A percentile compares a stretch with the other conserved stretches of the same genome.
phyloP scores from a whole-genome alignment of 2,329 filamentous ascomycete genomes.

The Helminthosporium solani region DNA sequence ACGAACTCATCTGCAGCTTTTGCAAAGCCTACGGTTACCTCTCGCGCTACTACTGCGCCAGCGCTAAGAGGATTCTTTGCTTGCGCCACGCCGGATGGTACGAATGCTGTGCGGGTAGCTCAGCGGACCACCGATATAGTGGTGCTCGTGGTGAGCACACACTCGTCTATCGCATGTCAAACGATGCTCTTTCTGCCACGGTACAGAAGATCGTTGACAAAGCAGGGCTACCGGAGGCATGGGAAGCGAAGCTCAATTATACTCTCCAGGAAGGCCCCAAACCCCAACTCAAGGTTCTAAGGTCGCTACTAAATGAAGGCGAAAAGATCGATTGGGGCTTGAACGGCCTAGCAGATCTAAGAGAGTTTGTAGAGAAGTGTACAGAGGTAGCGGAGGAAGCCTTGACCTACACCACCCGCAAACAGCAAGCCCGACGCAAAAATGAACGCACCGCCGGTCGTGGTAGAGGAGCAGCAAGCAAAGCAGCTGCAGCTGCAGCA shows the following conservation, averaged over 20 bases:
- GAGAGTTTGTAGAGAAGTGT: conserved; percentile 90
- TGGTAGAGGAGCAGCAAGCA: conserved; percentile 64
- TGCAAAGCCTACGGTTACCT: conserved; percentile 93
- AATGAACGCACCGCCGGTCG: conserved; percentile 86
- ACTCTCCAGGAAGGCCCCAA: conserved; percentile 79
- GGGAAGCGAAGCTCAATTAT: conserved; percentile 87
- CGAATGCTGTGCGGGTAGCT: conserved; percentile 70
- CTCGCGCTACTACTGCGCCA: conserved; percentile 83
- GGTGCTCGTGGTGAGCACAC: conserved; percentile 60
- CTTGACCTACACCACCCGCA: conserved; percentile 91
- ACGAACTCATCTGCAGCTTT: conserved; percentile 86
- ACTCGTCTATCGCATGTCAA: conserved; percentile 74
- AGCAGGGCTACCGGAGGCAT: conserved; percentile 78
- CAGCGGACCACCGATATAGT: conserved; percentile 66
- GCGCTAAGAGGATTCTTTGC: conserved; percentile 79
- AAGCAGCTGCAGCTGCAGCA: conserved; percentile 51
- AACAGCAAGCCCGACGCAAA: conserved; percentile 95
- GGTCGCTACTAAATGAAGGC: conserved; percentile 83
- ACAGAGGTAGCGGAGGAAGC: conserved; percentile 98
- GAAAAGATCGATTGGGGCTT: conserved; percentile 94
- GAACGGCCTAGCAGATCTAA: conserved; percentile 76
- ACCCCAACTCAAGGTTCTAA: conserved; percentile 82
- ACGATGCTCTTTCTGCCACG: conserved; percentile 65
- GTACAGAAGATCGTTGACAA: conserved; percentile 82
- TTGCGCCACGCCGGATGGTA: conserved; percentile 76